Percentiles rank a stretch among this genome's conserved stretches.
Conservation (phyloP, 257 asterid genomes). For the Leptodermis oblonga region DNA sequence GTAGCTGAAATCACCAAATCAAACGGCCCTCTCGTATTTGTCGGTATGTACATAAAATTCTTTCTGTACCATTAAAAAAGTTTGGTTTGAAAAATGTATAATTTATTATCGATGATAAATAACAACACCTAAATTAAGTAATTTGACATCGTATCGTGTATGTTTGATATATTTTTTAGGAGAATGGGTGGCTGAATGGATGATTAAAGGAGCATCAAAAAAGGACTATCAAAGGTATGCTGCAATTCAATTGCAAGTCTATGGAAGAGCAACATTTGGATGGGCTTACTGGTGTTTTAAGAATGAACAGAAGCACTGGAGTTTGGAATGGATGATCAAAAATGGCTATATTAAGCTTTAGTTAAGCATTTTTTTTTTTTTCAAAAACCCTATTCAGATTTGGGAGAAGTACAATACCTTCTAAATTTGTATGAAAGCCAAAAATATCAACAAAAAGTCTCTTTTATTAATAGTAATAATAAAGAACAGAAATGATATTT, state of each 20-base stretch:
- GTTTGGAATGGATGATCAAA: conserved; percentile 67
- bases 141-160: background rate
- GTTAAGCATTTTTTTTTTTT: too few species aligned
- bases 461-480: too few species aligned
- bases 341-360: conserved; percentile 49
- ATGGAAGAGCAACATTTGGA: conserved; percentile 52
- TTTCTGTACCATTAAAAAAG: background rate
- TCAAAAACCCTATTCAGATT: too few species aligned
- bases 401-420: too few species aligned
- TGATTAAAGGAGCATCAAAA: conserved; percentile 35
- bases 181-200: conserved; percentile 78
- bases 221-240: conserved; percentile 53
- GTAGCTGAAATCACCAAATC: background rate
- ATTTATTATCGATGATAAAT: too few species aligned
- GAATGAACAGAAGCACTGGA: conserved; percentile 47
- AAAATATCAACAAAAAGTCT: too few species aligned
- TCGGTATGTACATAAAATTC: background rate
- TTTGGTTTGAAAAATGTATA: too few species aligned
- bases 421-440: too few species aligned
- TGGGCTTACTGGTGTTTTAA: conserved; percentile 79
- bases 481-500: too few species aligned
- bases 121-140: too few species aligned
- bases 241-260: conserved; percentile 52
- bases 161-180: conserved; percentile 30
- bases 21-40: background rate